A percentile compares a stretch with the other conserved stretches of the same genome.
phyloP scores from a whole-genome alignment of 2,329 filamentous ascomycete genomes.

The Penicillium sp. region DNA sequence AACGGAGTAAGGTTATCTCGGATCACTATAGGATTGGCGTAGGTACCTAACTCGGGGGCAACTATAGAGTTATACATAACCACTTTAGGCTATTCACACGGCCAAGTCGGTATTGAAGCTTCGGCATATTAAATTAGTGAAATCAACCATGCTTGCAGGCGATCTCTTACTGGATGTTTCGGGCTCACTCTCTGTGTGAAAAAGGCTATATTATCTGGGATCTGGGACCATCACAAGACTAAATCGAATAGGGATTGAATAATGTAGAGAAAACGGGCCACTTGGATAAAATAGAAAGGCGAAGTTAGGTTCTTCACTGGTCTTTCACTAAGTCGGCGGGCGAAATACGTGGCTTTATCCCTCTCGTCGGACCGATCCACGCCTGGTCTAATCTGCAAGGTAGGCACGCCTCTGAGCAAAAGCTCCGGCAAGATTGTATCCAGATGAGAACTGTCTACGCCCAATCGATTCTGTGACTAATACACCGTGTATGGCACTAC shows the following conservation, averaged over 20 bases:
- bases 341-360: conserved; percentile 17
- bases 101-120: conserved; percentile 15
- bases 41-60: conserved; percentile 16
- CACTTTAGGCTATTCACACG: conserved; percentile 16
- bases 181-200: neutral
- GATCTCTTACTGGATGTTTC: conserved; percentile 9
- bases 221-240: conserved; percentile 6
- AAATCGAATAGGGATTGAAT: conserved; percentile 12
- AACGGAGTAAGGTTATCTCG: conserved; percentile 20
- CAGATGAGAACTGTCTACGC: conserved; percentile 14
- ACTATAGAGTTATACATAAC: conserved; percentile 14
- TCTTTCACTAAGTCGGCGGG: conserved; percentile 13
- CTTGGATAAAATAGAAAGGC: neutral
- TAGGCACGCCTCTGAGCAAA: neutral
- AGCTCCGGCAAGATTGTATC: conserved; percentile 12
- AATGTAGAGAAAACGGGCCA: conserved; percentile 7
- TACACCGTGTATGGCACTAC: conserved; percentile 9
- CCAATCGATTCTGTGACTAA: conserved; percentile 15
- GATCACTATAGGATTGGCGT: conserved; percentile 22
- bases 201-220: conserved; percentile 8
- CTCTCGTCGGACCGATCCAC: conserved; percentile 14
- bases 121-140: conserved; percentile 12
- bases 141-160: conserved; percentile 10
- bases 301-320: conserved; percentile 11
- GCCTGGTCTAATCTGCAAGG: conserved; percentile 8